phyloP scores from a whole-genome alignment of 352 stramenopile genomes.

The Phytophthora chlamydospora region DNA sequence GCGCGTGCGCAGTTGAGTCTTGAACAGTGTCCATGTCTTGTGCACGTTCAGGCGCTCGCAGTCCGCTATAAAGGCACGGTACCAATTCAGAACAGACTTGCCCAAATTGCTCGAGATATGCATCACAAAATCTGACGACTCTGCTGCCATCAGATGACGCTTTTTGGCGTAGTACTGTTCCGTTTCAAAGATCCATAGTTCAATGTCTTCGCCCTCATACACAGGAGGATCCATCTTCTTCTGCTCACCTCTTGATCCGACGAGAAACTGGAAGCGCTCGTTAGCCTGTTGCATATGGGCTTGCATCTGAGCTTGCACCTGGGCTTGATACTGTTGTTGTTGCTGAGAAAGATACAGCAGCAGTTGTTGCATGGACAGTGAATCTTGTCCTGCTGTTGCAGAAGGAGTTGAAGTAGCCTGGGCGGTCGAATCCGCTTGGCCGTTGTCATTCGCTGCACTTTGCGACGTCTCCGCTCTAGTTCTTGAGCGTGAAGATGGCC shows the following conservation, averaged over 20 bases:
- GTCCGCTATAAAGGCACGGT: not conserved
- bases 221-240: no score
- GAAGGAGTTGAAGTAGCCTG: not conserved
- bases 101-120: slow-evolving; percentile 10
- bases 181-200: no score
- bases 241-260: not conserved
- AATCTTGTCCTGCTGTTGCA: not conserved
- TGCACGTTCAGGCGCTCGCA: not conserved
- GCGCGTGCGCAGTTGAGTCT: not conserved
- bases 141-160: no score
- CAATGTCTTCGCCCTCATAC: no score
- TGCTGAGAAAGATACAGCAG: slow-evolving; percentile 19
- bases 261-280: slow-evolving; percentile 5
- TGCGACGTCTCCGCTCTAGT: not conserved
- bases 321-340: slow-evolving; percentile 17
- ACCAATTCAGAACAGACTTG: slow-evolving; percentile 14
- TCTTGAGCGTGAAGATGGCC: not conserved
- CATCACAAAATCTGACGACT: slow-evolving; percentile 15
- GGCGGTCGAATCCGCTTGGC: not conserved
- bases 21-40: slow-evolving; percentile 3
- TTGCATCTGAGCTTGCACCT: slow-evolving; percentile 13
- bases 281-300: slow-evolving; percentile 21
- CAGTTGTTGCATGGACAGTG: slow-evolving; percentile 20
- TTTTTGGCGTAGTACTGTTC: no score
- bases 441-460: not conserved